Base-by-base conservation (phyloP, 176 grass and related monocot genomes). In the Oryza australiensis region DNA sequence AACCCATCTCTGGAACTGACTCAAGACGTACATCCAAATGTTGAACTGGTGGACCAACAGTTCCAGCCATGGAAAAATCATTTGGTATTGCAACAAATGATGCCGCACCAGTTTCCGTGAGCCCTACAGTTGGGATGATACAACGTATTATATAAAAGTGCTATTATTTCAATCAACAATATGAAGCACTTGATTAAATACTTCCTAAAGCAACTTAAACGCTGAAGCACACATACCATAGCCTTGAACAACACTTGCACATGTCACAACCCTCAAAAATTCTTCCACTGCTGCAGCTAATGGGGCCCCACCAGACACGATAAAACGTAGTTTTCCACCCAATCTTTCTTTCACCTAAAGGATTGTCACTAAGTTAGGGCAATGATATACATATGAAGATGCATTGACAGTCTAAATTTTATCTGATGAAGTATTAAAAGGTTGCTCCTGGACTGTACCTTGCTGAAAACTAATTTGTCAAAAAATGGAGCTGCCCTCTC, bases 391-490 rank as follows among this genome's bases (percentile, higher is more conserved):
- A 60, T 6, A 29, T 64, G 5, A 45, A 73, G n/a, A 24, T 83
- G 20, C 26, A 69, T 20, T 51, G 5, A 18, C 66, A 78, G 9
- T 79, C 67, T 18, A 28, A 67, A 45, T 82, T 72, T 33, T 64
- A 80, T 62, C 22, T 28, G 22, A 59, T 57, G 5, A 63, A 51
- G 26, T 43, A 66, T 9, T 42, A 43, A 62, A 84, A 72, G 2
- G 1, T 35, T 72, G 34, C 51, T 74, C 37, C 29, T 26, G 30
- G 45, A 66, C 22, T 51, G 62, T 76, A 98, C 95, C 95, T 98
- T 93, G 78, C 73, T 95, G 85, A 98, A 98, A 70, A 98, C 88
- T 81, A 98, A 73, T 88, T 91, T 98, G 66, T 98, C 92, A 82
- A 89, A 93, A 48, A 95, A 77, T 66, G 86, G 88, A 84, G 95